Evolutionary conservation across 2,329 filamentous ascomycete species (phyloP).

Genomic region (Ophiostoma piceae): DNA sequence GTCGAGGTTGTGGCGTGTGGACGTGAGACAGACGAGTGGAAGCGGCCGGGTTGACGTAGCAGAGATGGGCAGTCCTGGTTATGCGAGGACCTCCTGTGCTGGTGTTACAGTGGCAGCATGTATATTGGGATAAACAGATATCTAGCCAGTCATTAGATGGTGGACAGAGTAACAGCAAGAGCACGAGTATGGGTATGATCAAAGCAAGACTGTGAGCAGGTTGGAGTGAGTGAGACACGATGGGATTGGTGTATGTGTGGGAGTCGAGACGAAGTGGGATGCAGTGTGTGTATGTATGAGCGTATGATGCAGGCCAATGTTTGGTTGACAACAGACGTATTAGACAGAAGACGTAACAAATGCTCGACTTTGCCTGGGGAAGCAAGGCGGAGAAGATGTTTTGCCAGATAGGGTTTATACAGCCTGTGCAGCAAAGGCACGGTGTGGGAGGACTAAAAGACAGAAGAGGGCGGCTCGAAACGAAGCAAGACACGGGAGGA

Average conservation of each 20-base stretch:
- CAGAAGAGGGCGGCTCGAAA: neutral
- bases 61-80: neutral
- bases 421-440: neutral
- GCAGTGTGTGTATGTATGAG: neutral
- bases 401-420: neutral
- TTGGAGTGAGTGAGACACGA: neutral
- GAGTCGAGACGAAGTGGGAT: neutral
- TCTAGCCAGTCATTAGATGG: neutral
- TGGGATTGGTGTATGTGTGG: neutral
- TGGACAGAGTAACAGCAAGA: neutral
- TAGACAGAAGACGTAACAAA: neutral
- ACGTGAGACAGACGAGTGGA: neutral
- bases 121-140: slow-evolving; percentile 10
- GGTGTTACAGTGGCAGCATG: slow-evolving; percentile 15
- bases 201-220: neutral
- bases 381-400: neutral
- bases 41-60: neutral
- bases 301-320: neutral
- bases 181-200: neutral
- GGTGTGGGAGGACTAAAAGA: neutral
- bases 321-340: neutral
- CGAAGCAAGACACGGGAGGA: neutral
- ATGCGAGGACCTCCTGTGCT: neutral
- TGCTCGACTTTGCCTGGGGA: neutral
- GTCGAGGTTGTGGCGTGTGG: neutral